phyloP scores from a whole-genome alignment of 31 red algal species.

The Asparagopsis taxiformis region DNA sequence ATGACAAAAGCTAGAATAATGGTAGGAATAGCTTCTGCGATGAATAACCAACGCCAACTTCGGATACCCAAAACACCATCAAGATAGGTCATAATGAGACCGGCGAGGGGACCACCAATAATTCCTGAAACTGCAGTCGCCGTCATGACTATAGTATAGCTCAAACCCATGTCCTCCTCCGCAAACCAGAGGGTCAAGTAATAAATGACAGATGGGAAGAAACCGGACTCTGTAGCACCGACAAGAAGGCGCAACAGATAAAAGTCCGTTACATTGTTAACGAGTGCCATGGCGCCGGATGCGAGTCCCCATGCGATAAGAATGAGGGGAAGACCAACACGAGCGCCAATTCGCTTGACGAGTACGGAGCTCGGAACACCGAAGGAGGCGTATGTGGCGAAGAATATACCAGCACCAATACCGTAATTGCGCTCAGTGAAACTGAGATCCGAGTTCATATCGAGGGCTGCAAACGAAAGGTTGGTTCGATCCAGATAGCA shows the following conservation, averaged over 20 bases:
- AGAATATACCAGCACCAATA: conserved; percentile 62
- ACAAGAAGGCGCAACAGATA: conserved; percentile 62
- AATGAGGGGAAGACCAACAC: conserved; percentile 47
- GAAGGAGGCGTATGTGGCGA: conserved; percentile 62
- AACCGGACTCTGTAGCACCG: conserved; percentile 67
- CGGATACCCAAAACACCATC: conserved; percentile 28
- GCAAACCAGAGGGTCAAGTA: conserved; percentile 73
- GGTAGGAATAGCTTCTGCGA: conserved; percentile 59
- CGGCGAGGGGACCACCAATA: conserved; percentile 59
- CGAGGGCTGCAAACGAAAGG: conserved; percentile 65
- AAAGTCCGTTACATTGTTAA: conserved; percentile 54
- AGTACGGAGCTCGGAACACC: conserved; percentile 49
- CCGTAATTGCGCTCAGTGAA: conserved; percentile 61
- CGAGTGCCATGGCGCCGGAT: conserved; percentile 68
- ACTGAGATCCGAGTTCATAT: conserved; percentile 60
- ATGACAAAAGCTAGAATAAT: conserved; percentile 61
- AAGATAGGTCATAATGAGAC: conserved; percentile 54
- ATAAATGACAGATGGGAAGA: conserved; percentile 74
- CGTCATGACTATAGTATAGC: conserved; percentile 77
- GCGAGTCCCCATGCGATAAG: conserved; percentile 68
- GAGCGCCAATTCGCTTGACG: conserved; percentile 63
- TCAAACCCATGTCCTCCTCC: conserved; percentile 73
- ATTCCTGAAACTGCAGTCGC: conserved; percentile 68
- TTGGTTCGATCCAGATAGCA: conserved; percentile 77
- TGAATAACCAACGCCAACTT: conserved; percentile 78